Percentiles rank a stretch among this genome's conserved stretches.
These are phyloP conservation scores for Scleromitrula shiraiana DNA, from an alignment of 2,329 filamentous ascomycete species.

Conservation along the genomic window DNA sequence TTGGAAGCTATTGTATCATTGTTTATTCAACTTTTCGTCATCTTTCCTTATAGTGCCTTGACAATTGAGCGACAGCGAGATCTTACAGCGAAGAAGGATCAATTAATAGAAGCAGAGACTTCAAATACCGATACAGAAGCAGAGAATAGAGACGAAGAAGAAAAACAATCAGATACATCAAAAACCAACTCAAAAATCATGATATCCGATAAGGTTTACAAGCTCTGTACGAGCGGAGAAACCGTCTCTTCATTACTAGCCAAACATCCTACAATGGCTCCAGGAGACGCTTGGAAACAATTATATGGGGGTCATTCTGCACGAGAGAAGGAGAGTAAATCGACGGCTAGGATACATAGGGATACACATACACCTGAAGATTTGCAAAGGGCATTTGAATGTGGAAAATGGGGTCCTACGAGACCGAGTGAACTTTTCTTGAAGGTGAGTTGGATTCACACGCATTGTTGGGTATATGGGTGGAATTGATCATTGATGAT, in stretches of 20 bases:
- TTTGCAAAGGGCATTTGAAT: conserved; percentile 46
- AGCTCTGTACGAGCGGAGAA: conserved; percentile 42
- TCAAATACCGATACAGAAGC: not conserved
- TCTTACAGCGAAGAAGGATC: not conserved
- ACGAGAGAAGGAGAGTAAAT: conserved; percentile 17
- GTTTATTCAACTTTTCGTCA: conserved; percentile 27
- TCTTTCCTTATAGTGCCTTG: conserved; percentile 28
- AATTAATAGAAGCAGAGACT: not conserved
- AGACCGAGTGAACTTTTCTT: conserved; percentile 62
- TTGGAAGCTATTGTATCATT: conserved; percentile 15
- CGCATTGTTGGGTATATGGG: not conserved
- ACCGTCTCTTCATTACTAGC: conserved; percentile 53
- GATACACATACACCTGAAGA: conserved; percentile 31
- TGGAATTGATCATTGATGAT: conserved; percentile 9
- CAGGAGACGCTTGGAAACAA: conserved; percentile 46
- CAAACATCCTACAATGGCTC: conserved; percentile 42
- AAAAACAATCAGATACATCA: too few species aligned
- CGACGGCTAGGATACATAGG: conserved; percentile 17
- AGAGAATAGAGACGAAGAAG: not conserved
- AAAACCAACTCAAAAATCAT: conserved; percentile 26
- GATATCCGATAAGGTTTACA: conserved; percentile 40
- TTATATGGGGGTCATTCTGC: conserved; percentile 38
- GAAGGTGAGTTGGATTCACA: conserved; percentile 33
- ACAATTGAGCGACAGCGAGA: conserved; percentile 23
- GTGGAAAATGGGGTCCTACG: conserved; percentile 59